Evolutionary conservation across 208 protist genomes (phyloP), one percentile per base, ranked within the genome.

Genomic region (Trypanosoma vivax): DNA sequence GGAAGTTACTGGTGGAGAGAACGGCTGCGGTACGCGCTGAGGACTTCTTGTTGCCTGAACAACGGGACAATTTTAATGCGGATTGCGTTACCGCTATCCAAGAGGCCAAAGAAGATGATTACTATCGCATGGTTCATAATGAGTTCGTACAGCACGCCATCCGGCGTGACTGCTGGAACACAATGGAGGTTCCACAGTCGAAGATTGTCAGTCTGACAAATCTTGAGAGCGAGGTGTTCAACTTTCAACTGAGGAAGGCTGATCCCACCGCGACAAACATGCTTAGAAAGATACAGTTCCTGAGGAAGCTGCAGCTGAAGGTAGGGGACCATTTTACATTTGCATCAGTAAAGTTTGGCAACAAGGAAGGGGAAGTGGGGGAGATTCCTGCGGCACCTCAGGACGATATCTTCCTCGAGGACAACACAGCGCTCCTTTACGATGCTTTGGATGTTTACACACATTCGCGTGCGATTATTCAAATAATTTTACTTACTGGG

Each of bases 71-170:
- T n/a, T 91, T 93, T 51, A 65, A 53, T 18, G 58, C 46, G n/a
- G 66, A 71, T 46, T 90, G 82, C 47, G 73, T 83, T 0, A 56
- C 58, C 10, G 66, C 71, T 25, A 77, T 90, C 23, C 42, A 76
- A 6, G 50, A 74, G 21, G 79, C 88, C 59, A 75, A 69, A 27
- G 73, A 83, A 49, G 50, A 71, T 9, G 74, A 87, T 42, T 85
- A 89, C 60, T 91, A 88, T 55, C 57, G 60, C 47, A 55, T 72
- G 14, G 64, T 91, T 13, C 34, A 73, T 27, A 93, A 91, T 51
- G 74, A 90, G 38, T 92, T 86, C 64, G 59, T 84, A 18, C 82
- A 88, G 42, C 63, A 88, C 38, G 74, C 41, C 5, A 74, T 94
- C 49, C 48, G 54, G 41, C 38, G 58, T 43, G 71, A 79, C 35